Base-by-base conservation (phyloP, 1,139 yeast genomes). In the Suhomyces yuchorum region DNA sequence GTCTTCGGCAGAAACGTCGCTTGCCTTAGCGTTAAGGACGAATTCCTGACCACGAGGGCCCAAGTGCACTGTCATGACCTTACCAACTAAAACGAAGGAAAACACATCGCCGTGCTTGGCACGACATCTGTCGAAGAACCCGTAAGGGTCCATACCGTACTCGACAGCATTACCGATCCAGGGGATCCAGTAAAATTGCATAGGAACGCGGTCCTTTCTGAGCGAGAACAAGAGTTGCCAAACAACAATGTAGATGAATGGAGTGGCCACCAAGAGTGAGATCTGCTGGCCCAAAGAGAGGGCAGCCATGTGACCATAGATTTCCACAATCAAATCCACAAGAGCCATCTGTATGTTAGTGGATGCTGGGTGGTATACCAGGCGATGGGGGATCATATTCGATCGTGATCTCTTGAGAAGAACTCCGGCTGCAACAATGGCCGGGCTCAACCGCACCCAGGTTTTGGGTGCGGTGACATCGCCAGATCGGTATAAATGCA, bases 1-100 rank as follows among this genome's bases (percentile, higher is more conserved):
- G 43, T 87, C 98, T 68, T 93, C 98, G 46, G 99, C 99, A 51
- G 92, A 85, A 24, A 92, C 98, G 59, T 91, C 96, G 28, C 85
- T 81, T 48, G 88, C 78, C 70, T 88, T 92, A 42, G 97, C 91
- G 69, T 95, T 95, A 60, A 93, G 83, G 42, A 93, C 90, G 66
- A 93, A 92, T 68, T 93, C 99, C 68, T 95, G 97, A 55, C 99
- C 99, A 70, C 89, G 88, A 57, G 98, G 97, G 43, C 99, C 99
- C 60, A 93, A 75, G 66, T 90, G 91, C 48, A 93, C 99, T 8
- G 97, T 92, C 96, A 93, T 91, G 43, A 85, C 87, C 62, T 83
- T 87, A 50, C 99, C 99, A 59, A 93, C 78, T 66, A 95, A 69
- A 54, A 91, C 81, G 64, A 92, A 93, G 18, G 97, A 84, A 64